phyloP scores from a whole-genome alignment of 1,139 yeast species.

The Pichia sp. region DNA sequence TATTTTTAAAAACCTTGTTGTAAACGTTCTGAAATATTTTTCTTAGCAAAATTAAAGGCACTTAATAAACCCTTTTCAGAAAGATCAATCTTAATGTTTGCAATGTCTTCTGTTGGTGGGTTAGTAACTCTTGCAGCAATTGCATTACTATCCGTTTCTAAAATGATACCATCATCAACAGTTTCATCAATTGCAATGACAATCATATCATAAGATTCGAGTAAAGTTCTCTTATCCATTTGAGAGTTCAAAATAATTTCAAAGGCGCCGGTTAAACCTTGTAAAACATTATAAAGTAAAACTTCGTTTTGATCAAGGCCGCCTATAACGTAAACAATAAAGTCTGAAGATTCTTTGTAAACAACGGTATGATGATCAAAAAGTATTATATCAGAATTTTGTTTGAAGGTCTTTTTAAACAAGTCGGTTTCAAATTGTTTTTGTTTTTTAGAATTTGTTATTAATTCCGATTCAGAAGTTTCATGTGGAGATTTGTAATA shows the following conservation, averaged over 20 bases:
- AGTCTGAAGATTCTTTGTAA: constrained; percentile 77
- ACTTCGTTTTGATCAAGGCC: constrained; percentile 79
- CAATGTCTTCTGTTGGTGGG: constrained; percentile 64
- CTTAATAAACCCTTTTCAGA: constrained; percentile 82
- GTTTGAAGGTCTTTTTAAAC: constrained; percentile 70
- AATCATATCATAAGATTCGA: constrained; percentile 82
- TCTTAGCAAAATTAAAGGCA: constrained; percentile 86
- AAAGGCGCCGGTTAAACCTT: constrained; percentile 75
- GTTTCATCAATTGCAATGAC: constrained; percentile 86
- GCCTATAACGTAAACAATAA: constrained; percentile 65
- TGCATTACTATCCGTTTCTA: constrained; percentile 83
- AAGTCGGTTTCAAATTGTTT: constrained; percentile 67
- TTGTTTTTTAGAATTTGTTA: constrained; percentile 49
- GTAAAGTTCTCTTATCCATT: constrained; percentile 70
- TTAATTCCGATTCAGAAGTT: constrained; percentile 25
- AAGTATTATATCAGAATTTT: constrained; percentile 72
- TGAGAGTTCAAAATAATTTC: constrained; percentile 70
- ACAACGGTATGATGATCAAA: constrained; percentile 74
- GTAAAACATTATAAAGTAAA: constrained; percentile 68
- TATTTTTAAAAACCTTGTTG: constrained; percentile 59
- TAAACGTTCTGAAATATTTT: constrained; percentile 77
- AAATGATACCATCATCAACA: constrained; percentile 83
- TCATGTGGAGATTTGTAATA: constrained; percentile 68
- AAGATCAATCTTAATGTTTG: constrained; percentile 64
- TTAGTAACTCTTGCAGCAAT: constrained; percentile 86